Evolutionary conservation across 257 asterid genomes (phyloP).

Genomic region (Nicotiana obtusifolia): DNA sequence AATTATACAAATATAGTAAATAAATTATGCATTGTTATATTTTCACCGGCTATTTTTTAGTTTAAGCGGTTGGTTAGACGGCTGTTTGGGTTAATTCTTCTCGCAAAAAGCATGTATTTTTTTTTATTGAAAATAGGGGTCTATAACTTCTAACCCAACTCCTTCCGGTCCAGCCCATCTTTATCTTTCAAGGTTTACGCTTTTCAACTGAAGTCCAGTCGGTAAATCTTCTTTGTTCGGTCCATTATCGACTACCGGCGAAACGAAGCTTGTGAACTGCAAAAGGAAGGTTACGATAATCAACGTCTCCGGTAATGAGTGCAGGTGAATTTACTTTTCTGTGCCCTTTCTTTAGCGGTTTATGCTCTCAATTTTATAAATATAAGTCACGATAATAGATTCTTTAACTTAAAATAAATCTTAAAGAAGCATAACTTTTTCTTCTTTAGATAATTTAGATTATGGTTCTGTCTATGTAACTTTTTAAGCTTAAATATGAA

Average conservation of each 20-base stretch:
- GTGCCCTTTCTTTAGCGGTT: neutral
- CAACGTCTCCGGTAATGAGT: neutral
- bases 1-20: too few relatives aligned
- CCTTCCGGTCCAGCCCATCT: neutral
- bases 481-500: neutral
- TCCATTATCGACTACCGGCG: neutral
- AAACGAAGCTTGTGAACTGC: neutral
- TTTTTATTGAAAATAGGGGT: too few relatives aligned
- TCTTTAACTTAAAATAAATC: neutral
- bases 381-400: neutral
- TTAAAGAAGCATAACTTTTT: neutral
- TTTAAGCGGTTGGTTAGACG: too few relatives aligned
- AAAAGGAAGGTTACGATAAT: neutral
- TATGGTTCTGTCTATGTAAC: too few relatives aligned
- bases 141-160: too few relatives aligned
- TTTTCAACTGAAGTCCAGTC: neutral
- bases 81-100: too few relatives aligned
- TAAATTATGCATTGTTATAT: too few relatives aligned
- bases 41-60: too few relatives aligned
- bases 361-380: neutral
- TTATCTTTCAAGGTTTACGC: neutral
- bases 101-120: too few relatives aligned
- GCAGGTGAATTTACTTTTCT: neutral
- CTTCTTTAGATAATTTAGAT: too few relatives aligned
- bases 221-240: neutral